phyloP scores from a whole-genome alignment of 2,329 filamentous ascomycete genomes.

The Cercospora sesami region DNA sequence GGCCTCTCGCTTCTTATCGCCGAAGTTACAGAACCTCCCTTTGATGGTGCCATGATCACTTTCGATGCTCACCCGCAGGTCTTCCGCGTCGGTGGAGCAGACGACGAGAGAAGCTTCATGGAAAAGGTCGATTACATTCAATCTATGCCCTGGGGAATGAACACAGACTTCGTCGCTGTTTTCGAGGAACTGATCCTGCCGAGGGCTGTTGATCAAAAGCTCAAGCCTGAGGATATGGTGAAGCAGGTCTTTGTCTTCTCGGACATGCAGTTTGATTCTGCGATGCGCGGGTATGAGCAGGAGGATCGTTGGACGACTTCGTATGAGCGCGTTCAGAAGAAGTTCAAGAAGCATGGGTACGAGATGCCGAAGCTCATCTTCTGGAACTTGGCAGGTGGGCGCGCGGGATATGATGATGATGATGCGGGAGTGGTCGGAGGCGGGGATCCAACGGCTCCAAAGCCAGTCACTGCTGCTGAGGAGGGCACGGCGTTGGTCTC shows the following conservation, averaged over 20 bases:
- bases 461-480: slow-evolving; percentile 52
- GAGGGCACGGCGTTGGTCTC: slow-evolving; percentile 53
- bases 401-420: slow-evolving; percentile 25
- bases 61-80: slow-evolving; percentile 51
- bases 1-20: slow-evolving; percentile 59
- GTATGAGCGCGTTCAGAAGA: slow-evolving; percentile 52
- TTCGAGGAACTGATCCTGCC: slow-evolving; percentile 58
- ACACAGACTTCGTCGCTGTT: slow-evolving; percentile 57
- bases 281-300: slow-evolving; percentile 21
- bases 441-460: slow-evolving; percentile 42
- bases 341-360: slow-evolving; percentile 54
- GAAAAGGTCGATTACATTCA: slow-evolving; percentile 46
- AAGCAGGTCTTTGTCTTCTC: slow-evolving; percentile 62
- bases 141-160: slow-evolving; percentile 43
- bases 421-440: background rate
- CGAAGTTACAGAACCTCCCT: slow-evolving; percentile 55
- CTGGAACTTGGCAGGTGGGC: slow-evolving; percentile 57
- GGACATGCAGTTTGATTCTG: slow-evolving; percentile 61
- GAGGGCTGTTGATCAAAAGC: slow-evolving; percentile 52
- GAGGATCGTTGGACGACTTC: slow-evolving; percentile 46
- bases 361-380: slow-evolving; percentile 61
- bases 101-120: slow-evolving; percentile 40
- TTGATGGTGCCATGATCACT: slow-evolving; percentile 57
- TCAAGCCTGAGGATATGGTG: slow-evolving; percentile 60
- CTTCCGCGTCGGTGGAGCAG: slow-evolving; percentile 43